A percentile compares a stretch with the other conserved stretches of the same genome.
Conservation (phyloP, 352 stramenopile species). For the Globisporangium canariense region DNA sequence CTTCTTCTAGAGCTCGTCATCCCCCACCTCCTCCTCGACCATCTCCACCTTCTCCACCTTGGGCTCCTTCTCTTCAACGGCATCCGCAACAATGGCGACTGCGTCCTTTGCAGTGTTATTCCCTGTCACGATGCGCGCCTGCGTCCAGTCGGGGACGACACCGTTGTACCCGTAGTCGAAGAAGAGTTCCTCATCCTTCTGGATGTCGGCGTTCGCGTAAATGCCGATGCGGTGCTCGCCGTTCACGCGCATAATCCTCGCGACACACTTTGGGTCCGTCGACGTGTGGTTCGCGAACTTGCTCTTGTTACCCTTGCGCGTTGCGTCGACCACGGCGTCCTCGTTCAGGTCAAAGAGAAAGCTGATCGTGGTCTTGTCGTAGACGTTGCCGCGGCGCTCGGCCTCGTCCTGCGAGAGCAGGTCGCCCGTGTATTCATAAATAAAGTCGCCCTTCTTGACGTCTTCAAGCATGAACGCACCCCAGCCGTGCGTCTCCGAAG, state of each 20-base stretch:
- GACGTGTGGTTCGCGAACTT: constrained; percentile 92
- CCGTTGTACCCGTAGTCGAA: constrained; percentile 84
- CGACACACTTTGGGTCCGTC: constrained; percentile 74
- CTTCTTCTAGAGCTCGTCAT: constrained; percentile 3
- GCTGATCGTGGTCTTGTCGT: constrained; percentile 86
- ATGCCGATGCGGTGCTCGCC: constrained; percentile 93
- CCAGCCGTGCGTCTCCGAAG: constrained; percentile 72
- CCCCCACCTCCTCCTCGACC: neutral
- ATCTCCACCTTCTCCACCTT: neutral
- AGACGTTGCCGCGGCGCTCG: constrained; percentile 83
- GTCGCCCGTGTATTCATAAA: constrained; percentile 90
- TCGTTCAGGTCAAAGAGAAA: constrained; percentile 95
- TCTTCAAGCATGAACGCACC: constrained; percentile 61
- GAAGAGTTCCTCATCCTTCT: constrained; percentile 79
- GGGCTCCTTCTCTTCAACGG: constrained; percentile 6
- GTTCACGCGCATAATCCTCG: constrained; percentile 88
- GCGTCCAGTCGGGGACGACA: constrained; percentile 79
- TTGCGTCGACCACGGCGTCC: constrained; percentile 92
- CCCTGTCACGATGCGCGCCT: constrained; percentile 42
- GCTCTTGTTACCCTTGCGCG: constrained; percentile 94
- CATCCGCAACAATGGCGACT: neutral
- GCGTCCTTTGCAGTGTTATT: constrained; percentile 6
- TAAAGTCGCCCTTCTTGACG: constrained; percentile 59
- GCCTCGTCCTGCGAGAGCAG: constrained; percentile 88
- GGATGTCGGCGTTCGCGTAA: constrained; percentile 89